Conservation (phyloP, 2,329 filamentous ascomycete species). For the Pezicula neosporulosa region DNA sequence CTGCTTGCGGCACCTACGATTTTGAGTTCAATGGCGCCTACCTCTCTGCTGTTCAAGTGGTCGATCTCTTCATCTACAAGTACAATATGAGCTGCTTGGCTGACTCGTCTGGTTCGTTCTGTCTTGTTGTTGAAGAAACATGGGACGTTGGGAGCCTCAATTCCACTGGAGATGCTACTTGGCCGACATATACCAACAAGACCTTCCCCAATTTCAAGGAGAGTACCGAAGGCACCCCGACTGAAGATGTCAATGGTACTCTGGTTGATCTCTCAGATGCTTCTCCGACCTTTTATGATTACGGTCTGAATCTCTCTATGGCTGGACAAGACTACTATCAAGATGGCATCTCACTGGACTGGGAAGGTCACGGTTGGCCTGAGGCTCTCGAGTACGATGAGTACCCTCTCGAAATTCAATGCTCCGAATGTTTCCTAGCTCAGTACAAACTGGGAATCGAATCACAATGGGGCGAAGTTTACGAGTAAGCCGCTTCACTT, state of each 20-base stretch:
- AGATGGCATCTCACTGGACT: not conserved
- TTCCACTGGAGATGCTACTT: slow-evolving; percentile 20
- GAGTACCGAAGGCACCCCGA: not conserved
- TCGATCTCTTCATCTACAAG: too few relatives aligned
- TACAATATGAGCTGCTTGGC: not conserved
- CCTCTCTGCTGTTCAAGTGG: too few relatives aligned
- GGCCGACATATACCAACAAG: not conserved
- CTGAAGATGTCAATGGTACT: not conserved
- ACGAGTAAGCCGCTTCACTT: too few relatives aligned
- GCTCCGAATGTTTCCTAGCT: not conserved
- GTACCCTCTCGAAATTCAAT: not conserved
- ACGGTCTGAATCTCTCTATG: not conserved
- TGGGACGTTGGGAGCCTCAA: slow-evolving; percentile 19
- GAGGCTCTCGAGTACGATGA: not conserved
- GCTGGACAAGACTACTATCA: not conserved
- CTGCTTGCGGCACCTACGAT: too few relatives aligned
- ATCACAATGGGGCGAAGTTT: too few relatives aligned
- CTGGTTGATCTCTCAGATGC: not conserved
- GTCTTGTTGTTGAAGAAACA: not conserved
- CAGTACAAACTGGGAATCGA: too few relatives aligned
- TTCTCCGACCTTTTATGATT: not conserved
- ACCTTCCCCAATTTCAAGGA: not conserved
- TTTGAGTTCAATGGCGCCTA: too few relatives aligned
- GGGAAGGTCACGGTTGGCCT: not conserved
- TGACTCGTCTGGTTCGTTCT: not conserved